Evolutionary conservation across 1,284 basidiomycete genomes (phyloP), one percentile per base, ranked within the genome.

Genomic region (Peniophora sp.): DNA sequence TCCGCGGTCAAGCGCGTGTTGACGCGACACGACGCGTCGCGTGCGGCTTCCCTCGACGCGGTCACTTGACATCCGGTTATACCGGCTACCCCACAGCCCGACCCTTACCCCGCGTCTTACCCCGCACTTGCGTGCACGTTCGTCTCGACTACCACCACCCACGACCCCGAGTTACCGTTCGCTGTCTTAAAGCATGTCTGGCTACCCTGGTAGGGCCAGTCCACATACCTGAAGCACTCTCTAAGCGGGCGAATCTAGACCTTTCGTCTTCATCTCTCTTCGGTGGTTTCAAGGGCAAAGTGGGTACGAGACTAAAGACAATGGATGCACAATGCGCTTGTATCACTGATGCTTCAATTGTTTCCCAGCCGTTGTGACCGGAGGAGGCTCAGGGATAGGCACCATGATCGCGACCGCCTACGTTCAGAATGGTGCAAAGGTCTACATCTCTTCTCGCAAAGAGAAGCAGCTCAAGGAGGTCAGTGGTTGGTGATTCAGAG

Each of bases 361-460:
- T 22, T 20, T 14, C 36, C 9, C 55, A 89, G 87, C 86, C 38
- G 76, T 92, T 44, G 78, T 92, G 16, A 92, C 88, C 3, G 90
- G 89, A 2, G 90, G 89, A 32, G 80, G 84, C 44, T 81, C 83
- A 35, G 89, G 89, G 0, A 78, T 92, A 44, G 89, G 89, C 2
- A 81, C 78, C 59, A 86, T 91, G 81, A 92, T 94, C 58, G 85
- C 91, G 6, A 72, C 81, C 1, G 84, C 85, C 0, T 82, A 89
- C 58, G 85, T 88, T 1, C 81, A 85, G 67, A 93, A 92, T 59
- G 89, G 89, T 8, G 87, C 83, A 35, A 85, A 81, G 56, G 86
- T 91, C 24, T 90, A 93, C 68, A 92, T 95, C 59, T 92, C 92
- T 9, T 85, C 86, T 2, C 74, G 90, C 47, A 92, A 92, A 61